phyloP scores from a whole-genome alignment of 148 eudicot genomes.

The Persicaria tinctoria region DNA sequence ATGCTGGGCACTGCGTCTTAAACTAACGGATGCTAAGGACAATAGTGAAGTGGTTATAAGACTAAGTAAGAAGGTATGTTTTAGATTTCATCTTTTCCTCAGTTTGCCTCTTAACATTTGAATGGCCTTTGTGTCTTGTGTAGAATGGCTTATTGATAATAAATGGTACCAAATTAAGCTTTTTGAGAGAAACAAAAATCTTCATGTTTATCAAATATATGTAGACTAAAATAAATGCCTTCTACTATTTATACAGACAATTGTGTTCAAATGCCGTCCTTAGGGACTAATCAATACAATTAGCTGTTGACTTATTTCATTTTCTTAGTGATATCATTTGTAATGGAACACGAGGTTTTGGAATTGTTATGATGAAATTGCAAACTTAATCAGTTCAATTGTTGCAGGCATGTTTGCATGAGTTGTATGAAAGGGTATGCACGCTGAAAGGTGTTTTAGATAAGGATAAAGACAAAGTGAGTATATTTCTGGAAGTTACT shows the following conservation, averaged over 20 bases:
- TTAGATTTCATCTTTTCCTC: background rate
- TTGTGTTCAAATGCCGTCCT: background rate
- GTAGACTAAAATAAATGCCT: background rate
- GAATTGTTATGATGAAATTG: background rate
- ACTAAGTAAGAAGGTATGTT: conserved; percentile 77
- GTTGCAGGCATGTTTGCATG: conserved; percentile 60
- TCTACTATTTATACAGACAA: background rate
- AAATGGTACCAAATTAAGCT: background rate
- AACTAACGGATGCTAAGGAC: conserved; percentile 64
- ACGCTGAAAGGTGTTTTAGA: conserved; percentile 36
- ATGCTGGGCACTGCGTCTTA: conserved; percentile 65
- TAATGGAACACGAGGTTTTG: background rate
- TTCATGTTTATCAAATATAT: background rate
- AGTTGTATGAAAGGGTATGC: conserved; percentile 64
- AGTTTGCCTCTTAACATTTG: background rate
- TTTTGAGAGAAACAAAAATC: background rate
- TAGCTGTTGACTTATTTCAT: background rate
- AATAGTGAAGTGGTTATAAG: conserved; percentile 46
- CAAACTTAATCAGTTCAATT: conserved; percentile 4
- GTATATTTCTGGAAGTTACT: background rate
- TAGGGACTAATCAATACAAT: background rate
- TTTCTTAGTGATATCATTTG: background rate
- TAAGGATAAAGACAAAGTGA: conserved; percentile 47
- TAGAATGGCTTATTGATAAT: background rate
- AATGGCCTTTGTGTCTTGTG: background rate